Percentiles rank a stretch among this genome's conserved stretches.
phyloP scores from a whole-genome alignment of 768 basidiomycete genomes.

The Psilocybe cyanescens region DNA sequence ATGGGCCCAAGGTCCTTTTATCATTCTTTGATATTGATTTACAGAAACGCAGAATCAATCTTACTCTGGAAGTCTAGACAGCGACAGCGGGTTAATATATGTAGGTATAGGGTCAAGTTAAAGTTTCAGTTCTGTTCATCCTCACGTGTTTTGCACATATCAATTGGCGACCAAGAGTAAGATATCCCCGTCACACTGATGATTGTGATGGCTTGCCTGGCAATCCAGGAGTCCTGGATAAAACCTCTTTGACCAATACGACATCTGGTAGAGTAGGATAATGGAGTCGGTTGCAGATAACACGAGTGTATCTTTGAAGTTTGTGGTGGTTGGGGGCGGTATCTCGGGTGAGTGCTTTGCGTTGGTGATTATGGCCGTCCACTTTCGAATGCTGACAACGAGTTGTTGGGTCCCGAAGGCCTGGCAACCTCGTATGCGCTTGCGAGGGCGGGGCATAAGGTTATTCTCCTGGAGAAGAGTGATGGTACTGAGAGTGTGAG shows the following conservation, averaged over 20 bases:
- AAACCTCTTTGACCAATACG: not conserved
- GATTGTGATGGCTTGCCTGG: not conserved
- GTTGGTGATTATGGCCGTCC: not conserved
- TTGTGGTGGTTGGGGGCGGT: constrained; percentile 49
- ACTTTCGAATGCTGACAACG: not conserved
- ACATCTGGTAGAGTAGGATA: not conserved
- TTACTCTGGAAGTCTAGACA: too few relatives aligned
- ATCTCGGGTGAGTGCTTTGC: constrained; percentile 38
- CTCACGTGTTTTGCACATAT: not conserved
- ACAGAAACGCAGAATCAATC: too few relatives aligned
- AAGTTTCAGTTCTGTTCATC: not conserved
- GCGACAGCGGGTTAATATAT: too few relatives aligned
- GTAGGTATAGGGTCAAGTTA: too few relatives aligned
- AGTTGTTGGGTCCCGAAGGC: constrained; percentile 31
- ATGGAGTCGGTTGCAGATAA: not conserved
- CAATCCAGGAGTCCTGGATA: not conserved
- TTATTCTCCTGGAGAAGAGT: constrained; percentile 57
- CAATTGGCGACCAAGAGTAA: not conserved
- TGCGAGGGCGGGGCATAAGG: constrained; percentile 59
- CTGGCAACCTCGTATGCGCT: constrained; percentile 59
- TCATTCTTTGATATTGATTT: too few relatives aligned
- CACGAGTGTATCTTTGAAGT: constrained; percentile 29
- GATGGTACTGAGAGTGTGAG: constrained; percentile 46
- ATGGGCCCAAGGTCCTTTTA: too few relatives aligned
- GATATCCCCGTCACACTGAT: not conserved